phyloP scores from a whole-genome alignment of 192 early-diverging fungal species.

The Podila verticillata region DNA sequence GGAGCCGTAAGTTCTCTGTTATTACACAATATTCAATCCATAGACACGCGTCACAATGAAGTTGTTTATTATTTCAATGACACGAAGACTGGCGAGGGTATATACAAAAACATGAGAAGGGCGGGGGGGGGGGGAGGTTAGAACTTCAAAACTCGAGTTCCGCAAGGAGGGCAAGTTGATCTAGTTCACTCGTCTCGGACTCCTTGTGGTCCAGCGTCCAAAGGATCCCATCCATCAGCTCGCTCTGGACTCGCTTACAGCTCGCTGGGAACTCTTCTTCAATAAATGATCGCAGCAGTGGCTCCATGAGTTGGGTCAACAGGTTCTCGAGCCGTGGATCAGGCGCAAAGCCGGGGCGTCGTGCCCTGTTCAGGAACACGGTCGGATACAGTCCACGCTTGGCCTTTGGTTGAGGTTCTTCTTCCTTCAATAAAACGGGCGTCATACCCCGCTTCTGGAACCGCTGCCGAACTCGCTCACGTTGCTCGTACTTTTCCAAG shows the following conservation, averaged over 20 bases:
- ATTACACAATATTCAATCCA: too few relatives aligned
- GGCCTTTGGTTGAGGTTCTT: background rate
- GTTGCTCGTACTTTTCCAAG: slow-evolving; percentile 4
- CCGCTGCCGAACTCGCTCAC: background rate
- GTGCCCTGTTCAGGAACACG: background rate
- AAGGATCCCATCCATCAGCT: slow-evolving; percentile 40
- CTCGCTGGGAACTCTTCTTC: slow-evolving; percentile 37
- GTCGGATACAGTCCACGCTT: background rate
- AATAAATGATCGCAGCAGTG: slow-evolving; percentile 25
- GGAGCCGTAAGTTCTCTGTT: too few relatives aligned
- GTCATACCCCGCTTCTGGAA: slow-evolving; percentile 8
- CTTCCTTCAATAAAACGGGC: background rate
- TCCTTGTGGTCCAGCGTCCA: slow-evolving; percentile 31
- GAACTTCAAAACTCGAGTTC: slow-evolving; percentile 19
- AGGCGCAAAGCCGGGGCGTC: slow-evolving; percentile 11
- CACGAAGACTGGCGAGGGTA: too few relatives aligned
- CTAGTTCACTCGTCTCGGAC: slow-evolving; percentile 3
- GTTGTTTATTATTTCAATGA: too few relatives aligned
- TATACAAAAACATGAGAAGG: background rate
- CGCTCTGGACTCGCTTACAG: slow-evolving; percentile 40
- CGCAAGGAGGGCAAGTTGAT: slow-evolving; percentile 19
- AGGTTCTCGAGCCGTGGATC: slow-evolving; percentile 29
- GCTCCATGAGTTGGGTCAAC: slow-evolving; percentile 35
- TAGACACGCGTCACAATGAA: too few relatives aligned
- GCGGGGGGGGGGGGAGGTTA: background rate